Evolutionary conservation across 768 basidiomycete genomes (phyloP), one percentile per base, ranked within the genome.

Genomic region (Boletus subcaerulescens): DNA sequence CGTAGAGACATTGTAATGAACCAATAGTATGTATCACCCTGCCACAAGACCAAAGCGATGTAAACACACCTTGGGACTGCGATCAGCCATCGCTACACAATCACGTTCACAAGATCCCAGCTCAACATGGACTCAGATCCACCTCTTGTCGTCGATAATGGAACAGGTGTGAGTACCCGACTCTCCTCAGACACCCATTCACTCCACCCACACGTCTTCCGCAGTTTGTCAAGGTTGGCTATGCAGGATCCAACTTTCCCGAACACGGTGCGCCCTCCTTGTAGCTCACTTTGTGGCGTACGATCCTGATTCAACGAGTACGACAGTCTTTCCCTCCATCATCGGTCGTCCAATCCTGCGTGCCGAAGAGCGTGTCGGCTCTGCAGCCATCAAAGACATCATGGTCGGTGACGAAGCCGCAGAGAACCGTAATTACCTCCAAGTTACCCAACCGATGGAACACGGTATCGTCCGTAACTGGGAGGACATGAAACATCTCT

Each of bases 391-490:
- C 80, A 92, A 91, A 68, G 96, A 99, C 72, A 89, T 98, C 76
- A 97, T 98, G 93, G 77, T 98, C 71, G 97, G 97, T 58, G 96
- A 98, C 78, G 92, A 97, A 70, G 97, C 97, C 24, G 91, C 91
- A 14, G 82, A 87, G 73, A 88, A 93, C 73, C 88, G 97, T 45
- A 95, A 91, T 69, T 98, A 90, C 76, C 86, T 99, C 39, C 95
- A 98, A 74, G 81, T 99, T 35, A 92, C 94, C 0, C 97, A 98
- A 66, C 97, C 97, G 2, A 93, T 99, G 91, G 97, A 99, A 70
- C 97, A 99, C 71, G 97, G 97, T 40, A 98, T 99, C 74, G 87
- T 99, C 45, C 87, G 89, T 63, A 98, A 98, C 74, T 99, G 97
- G 97, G 92, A 94, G 69, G 97, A 99, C 73, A 99, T 98, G 97